Base-by-base conservation (phyloP, 2,329 filamentous ascomycete genomes). In the Ophiostoma himal-ulmi region DNA sequence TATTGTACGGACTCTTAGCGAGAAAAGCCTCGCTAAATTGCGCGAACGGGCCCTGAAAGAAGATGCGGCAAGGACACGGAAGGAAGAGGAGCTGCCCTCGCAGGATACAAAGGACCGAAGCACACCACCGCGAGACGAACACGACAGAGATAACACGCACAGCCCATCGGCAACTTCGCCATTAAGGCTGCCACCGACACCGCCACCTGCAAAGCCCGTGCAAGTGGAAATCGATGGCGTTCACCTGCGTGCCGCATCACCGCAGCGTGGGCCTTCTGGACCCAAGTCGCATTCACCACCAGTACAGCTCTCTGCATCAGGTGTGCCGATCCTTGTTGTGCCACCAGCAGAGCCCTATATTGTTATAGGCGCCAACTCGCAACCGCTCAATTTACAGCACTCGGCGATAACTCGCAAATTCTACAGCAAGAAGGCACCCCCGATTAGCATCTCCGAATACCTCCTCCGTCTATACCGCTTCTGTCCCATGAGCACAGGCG, bases 401-500 rank as follows among this genome's bases (percentile, higher is more conserved):
- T 89, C 89, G 73, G 91, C 93, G 74, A 92, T 98, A 74, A 93
- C 92, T 22, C 89, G 93, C 75, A 95, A 95, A 76, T 99, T 99
- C 80, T 96, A 95, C 82, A 94, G 91, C 74, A 97, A 95, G 78
- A 87, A 89, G 68, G 88, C 93, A 20, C 94, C 95, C 26, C 89
- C 91, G 13, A 94, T 98, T 74, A 85, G 88, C 48, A 85, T 97
- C 66, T 87, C 90, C 76, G 91, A 95, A 73, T 99, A 98, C 77
- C 86, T 98, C 34, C 83, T 89, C 76, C 91, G 94, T 20, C 87
- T 98, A 71, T 94, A 98, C 80, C 88, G 88, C 71, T 97, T 91
- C 81, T 98, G 94, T 77, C 94, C 95, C 3, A 93, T 97, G 87
- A 96, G 92, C 73, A 93, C 94, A 0, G 94, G 90, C 34, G 94